A percentile compares a stretch with the other conserved stretches of the same genome.
Conservation (phyloP, 2,329 filamentous ascomycete species). For the Xylariaceae sp. region DNA sequence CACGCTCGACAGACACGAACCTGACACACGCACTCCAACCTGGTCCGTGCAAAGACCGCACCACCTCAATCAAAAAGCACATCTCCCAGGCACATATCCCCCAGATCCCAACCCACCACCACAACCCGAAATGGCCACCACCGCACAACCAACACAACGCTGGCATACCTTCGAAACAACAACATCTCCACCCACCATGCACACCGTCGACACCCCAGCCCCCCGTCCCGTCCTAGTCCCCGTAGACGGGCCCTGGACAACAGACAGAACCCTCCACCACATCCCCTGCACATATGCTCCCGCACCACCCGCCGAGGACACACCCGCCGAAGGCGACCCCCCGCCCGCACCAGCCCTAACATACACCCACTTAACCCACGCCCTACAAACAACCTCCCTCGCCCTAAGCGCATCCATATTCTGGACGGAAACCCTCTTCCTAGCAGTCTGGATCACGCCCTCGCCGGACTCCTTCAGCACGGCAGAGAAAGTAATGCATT, state of each 20-base stretch:
- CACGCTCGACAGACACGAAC: too few species aligned
- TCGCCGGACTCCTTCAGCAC: too few species aligned
- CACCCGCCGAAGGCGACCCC: background rate
- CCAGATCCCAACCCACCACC: background rate
- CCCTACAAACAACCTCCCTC: background rate
- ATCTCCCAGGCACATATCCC: background rate
- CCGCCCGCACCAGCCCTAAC: too few species aligned
- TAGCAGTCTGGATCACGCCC: background rate
- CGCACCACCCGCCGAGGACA: too few species aligned
- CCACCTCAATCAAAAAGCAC: background rate
- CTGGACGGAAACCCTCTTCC: background rate
- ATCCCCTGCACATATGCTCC: too few species aligned
- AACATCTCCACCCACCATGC: background rate
- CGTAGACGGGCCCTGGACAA: too few species aligned
- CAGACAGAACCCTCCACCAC: too few species aligned
- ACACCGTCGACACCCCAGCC: background rate
- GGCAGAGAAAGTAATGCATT: background rate
- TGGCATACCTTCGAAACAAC: background rate
- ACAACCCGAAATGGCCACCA: background rate
- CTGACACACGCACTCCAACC: too few species aligned
- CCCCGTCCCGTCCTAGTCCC: background rate
- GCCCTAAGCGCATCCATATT: background rate
- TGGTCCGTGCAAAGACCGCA: too few species aligned
- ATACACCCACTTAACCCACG: too few species aligned
- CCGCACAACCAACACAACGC: background rate